These are phyloP conservation scores for Alternaria triticina DNA, from an alignment of 2,329 filamentous ascomycete species.

Conservation along the genomic window DNA sequence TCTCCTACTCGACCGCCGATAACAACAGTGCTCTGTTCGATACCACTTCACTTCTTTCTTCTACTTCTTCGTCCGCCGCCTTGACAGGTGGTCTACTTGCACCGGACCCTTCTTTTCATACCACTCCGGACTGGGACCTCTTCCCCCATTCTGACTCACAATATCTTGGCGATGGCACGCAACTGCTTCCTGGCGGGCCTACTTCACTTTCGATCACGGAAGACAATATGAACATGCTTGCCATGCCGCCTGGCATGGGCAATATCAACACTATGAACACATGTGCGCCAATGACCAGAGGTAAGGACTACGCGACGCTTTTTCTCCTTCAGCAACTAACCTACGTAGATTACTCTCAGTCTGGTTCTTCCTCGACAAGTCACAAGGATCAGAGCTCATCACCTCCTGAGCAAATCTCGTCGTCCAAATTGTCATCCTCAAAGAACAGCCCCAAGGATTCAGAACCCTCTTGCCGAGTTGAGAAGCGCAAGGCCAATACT, in stretches of 20 bases:
- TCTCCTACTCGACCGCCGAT: slow-evolving; percentile 35
- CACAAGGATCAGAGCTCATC: slow-evolving; percentile 31
- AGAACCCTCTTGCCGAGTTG: slow-evolving; percentile 38
- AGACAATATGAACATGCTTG: slow-evolving; percentile 18
- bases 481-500: slow-evolving; percentile 72
- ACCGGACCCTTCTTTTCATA: slow-evolving; percentile 26
- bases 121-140: slow-evolving; percentile 32
- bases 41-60: slow-evolving; percentile 26
- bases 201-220: slow-evolving; percentile 18
- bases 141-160: slow-evolving; percentile 30
- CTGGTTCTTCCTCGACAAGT: slow-evolving; percentile 37
- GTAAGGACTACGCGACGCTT: slow-evolving; percentile 14
- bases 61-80: slow-evolving; percentile 31
- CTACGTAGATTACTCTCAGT: slow-evolving; percentile 29
- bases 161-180: slow-evolving; percentile 30
- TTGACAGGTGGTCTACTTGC: slow-evolving; percentile 23
- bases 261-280: slow-evolving; percentile 22
- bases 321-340: slow-evolving; percentile 14
- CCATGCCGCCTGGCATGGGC: slow-evolving; percentile 25
- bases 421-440: slow-evolving; percentile 29
- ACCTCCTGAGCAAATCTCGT: slow-evolving; percentile 32
- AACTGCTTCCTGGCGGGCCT: slow-evolving; percentile 21
- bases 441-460: slow-evolving; percentile 28
- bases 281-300: slow-evolving; percentile 33
- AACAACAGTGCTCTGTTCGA: slow-evolving; percentile 23